Conservation (phyloP, 2,329 filamentous ascomycete genomes). For the Exophiala dermatitidis region DNA sequence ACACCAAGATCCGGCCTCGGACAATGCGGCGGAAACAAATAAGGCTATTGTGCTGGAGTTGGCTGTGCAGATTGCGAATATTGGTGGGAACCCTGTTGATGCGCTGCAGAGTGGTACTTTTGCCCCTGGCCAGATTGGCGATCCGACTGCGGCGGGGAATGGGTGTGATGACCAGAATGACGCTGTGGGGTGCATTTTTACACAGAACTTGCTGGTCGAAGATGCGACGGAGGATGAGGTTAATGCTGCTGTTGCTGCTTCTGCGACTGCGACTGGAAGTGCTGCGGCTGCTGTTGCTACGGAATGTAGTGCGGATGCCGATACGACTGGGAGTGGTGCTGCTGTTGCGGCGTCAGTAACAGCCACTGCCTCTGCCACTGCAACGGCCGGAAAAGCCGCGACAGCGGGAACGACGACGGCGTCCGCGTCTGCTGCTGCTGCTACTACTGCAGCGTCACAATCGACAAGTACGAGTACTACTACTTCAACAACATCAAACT, state of each 20-base stretch:
- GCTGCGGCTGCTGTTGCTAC: slow-evolving; percentile 15
- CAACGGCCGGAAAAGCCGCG: slow-evolving; percentile 1
- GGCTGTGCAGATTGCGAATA: slow-evolving; percentile 52
- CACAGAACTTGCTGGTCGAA: slow-evolving; percentile 46
- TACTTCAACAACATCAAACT: slow-evolving; percentile 32
- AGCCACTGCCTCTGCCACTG: slow-evolving; percentile 5
- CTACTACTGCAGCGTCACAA: no score
- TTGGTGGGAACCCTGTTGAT: slow-evolving; percentile 56
- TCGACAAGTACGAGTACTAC: slow-evolving; percentile 11
- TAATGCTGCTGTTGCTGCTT: slow-evolving; percentile 40
- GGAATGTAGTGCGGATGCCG: background rate
- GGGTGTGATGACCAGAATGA: slow-evolving; percentile 46
- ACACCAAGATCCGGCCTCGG: slow-evolving; percentile 61
- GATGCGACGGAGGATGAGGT: slow-evolving; percentile 50
- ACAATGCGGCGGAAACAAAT: slow-evolving; percentile 51
- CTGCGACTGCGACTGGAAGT: slow-evolving; percentile 19
- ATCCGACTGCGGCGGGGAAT: slow-evolving; percentile 46
- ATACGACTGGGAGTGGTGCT: background rate
- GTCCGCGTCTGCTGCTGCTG: background rate
- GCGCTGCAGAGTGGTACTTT: slow-evolving; percentile 60
- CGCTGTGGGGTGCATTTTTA: slow-evolving; percentile 49
- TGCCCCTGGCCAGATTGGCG: slow-evolving; percentile 50
- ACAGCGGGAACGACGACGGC: slow-evolving; percentile 11
- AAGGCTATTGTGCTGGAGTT: slow-evolving; percentile 55
- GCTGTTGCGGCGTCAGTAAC: slow-evolving; percentile 13